Conservation (phyloP, 257 asterid species). For the Leptodermis oblonga region DNA sequence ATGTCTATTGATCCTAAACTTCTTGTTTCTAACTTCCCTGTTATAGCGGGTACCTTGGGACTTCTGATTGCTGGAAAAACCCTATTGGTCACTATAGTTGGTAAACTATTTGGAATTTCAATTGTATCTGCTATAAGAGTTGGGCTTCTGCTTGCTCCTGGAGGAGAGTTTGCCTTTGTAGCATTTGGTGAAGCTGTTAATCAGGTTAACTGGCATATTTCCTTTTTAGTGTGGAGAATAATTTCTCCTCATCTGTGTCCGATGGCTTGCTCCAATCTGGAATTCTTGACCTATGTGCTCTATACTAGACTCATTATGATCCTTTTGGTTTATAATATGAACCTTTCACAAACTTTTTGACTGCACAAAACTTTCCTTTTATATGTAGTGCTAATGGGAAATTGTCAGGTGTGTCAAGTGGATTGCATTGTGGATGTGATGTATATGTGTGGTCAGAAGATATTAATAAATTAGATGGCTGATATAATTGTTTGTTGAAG, state of each 20-base stretch:
- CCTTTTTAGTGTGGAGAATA: constrained; percentile 10
- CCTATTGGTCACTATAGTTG: constrained; percentile 77
- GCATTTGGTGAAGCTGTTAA: constrained; percentile 99
- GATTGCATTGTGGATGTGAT: too few species aligned
- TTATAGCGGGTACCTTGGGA: constrained; percentile 69
- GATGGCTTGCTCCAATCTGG: neutral
- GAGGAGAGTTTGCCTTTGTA: constrained; percentile 98
- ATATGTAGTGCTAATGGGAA: neutral
- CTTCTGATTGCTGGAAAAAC: constrained; percentile 92
- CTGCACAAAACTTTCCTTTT: neutral
- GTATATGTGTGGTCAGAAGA: too few species aligned
- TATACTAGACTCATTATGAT: neutral
- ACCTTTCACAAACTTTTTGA: neutral
- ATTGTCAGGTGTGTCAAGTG: neutral
- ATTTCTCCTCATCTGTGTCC: neutral
- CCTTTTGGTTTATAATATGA: neutral
- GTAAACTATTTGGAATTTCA: constrained; percentile 81
- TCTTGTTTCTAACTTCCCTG: constrained; percentile 88
- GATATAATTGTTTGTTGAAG: too few species aligned
- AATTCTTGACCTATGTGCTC: neutral
- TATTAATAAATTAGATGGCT: too few species aligned
- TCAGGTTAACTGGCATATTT: constrained; percentile 53
- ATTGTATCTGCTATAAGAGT: constrained; percentile 85
- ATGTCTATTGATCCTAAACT: constrained; percentile 99
- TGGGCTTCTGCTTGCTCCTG: constrained; percentile 99